phyloP scores from a whole-genome alignment of 1,284 basidiomycete species.

The Rhodotorula sp. region DNA sequence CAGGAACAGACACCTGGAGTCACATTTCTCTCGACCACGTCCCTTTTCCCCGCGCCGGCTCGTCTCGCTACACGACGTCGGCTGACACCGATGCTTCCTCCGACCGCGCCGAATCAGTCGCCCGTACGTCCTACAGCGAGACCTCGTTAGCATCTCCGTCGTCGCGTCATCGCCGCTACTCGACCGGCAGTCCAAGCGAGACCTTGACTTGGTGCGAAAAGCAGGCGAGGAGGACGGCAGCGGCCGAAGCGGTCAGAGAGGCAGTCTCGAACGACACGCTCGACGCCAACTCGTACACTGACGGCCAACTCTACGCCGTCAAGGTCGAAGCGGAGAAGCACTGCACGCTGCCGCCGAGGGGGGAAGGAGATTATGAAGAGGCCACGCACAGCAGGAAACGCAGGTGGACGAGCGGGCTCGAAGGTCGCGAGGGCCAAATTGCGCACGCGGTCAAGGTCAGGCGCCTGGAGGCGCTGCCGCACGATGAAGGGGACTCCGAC shows the following conservation, averaged over 20 bases:
- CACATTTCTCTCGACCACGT: not conserved
- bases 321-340: not conserved
- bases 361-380: too few relatives aligned
- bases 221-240: not conserved
- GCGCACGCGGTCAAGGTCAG: not conserved
- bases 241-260: not conserved
- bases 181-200: not conserved
- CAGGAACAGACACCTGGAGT: conserved; percentile 8
- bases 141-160: not conserved
- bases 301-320: not conserved
- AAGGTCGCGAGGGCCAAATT: not conserved
- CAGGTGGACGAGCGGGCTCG: not conserved
- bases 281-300: not conserved
- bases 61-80: not conserved
- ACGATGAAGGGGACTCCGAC: not conserved
- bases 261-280: not conserved
- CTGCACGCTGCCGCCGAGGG: not conserved
- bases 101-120: not conserved
- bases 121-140: not conserved
- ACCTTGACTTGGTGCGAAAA: not conserved
- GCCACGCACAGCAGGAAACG: not conserved
- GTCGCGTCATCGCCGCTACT: not conserved
- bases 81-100: too few relatives aligned
- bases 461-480: not conserved
- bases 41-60: not conserved